Evolutionary conservation across 257 asterid species (phyloP).

Genomic region (Nicotiana otophora): DNA sequence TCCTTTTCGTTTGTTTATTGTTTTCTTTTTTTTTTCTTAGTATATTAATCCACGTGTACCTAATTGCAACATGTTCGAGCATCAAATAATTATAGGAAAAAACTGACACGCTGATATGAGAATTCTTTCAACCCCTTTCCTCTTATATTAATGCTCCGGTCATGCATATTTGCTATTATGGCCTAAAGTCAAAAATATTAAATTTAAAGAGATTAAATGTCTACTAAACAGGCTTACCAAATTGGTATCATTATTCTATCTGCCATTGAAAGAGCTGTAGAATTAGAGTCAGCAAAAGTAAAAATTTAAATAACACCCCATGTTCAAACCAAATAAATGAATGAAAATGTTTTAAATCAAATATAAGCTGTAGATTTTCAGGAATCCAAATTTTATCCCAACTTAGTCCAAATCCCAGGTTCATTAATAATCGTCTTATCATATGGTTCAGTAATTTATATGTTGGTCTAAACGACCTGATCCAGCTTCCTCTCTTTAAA

Average conservation of each 20-base stretch:
- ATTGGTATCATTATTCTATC: background rate
- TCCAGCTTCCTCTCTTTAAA: too few relatives aligned
- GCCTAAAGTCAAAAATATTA: background rate
- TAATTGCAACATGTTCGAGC: background rate
- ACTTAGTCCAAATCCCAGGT: too few relatives aligned
- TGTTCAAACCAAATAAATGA: too few relatives aligned
- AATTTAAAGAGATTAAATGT: background rate
- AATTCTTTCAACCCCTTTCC: background rate
- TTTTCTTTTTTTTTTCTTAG: background rate
- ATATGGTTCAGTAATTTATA: too few relatives aligned
- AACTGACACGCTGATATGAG: constrained; percentile 13
- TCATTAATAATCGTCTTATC: too few relatives aligned
- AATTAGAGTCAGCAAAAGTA: background rate
- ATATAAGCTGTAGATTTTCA: too few relatives aligned
- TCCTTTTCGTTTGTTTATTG: background rate
- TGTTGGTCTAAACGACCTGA: too few relatives aligned
- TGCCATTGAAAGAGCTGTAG: too few relatives aligned
- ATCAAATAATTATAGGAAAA: constrained; percentile 1
- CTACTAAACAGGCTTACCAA: background rate
- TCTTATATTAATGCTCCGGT: background rate
- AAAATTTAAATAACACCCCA: too few relatives aligned
- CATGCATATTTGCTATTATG: constrained; percentile 17
- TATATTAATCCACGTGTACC: constrained; percentile 14
- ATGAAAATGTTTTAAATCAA: too few relatives aligned
- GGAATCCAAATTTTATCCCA: too few relatives aligned